Conservation (phyloP, 768 basidiomycete species). For the Hygrocybe coccinea region DNA sequence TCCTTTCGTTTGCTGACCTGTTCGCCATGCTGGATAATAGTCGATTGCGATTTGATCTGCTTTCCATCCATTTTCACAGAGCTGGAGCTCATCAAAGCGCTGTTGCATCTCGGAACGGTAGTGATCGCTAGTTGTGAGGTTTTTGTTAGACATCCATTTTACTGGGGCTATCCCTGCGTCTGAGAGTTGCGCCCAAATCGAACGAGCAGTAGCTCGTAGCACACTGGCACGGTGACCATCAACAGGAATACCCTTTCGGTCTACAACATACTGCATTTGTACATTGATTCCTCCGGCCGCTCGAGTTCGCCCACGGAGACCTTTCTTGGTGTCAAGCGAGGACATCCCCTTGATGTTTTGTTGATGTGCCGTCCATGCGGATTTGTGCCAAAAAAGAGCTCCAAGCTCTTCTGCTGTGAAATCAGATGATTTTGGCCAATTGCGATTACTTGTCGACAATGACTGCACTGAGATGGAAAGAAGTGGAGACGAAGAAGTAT, state of each 20-base stretch:
- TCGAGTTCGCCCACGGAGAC: not conserved
- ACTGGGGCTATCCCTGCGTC: not conserved
- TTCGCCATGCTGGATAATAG: slow-evolving; percentile 16
- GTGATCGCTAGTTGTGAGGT: not conserved
- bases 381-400: not conserved
- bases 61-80: slow-evolving; percentile 21
- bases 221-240: slow-evolving; percentile 1
- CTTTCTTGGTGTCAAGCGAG: not conserved
- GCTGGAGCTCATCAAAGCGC: slow-evolving; percentile 14
- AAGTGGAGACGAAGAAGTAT: not conserved
- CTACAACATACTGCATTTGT: slow-evolving; percentile 8
- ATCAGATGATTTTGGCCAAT: not conserved
- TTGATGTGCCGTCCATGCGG: not conserved
- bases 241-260: slow-evolving; percentile 8
- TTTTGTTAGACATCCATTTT: not conserved
- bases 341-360: not conserved
- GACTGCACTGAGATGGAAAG: not conserved
- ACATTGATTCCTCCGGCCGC: slow-evolving; percentile 9
- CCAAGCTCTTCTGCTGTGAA: not conserved
- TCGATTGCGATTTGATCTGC: slow-evolving; percentile 12
- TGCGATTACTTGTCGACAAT: not conserved
- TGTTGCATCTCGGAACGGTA: slow-evolving; percentile 14
- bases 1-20: too few relatives aligned
- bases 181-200: not conserved
- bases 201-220: not conserved